Conservation (phyloP, 495 filamentous ascomycete genomes). For the Xanthoparmelia taractica region DNA sequence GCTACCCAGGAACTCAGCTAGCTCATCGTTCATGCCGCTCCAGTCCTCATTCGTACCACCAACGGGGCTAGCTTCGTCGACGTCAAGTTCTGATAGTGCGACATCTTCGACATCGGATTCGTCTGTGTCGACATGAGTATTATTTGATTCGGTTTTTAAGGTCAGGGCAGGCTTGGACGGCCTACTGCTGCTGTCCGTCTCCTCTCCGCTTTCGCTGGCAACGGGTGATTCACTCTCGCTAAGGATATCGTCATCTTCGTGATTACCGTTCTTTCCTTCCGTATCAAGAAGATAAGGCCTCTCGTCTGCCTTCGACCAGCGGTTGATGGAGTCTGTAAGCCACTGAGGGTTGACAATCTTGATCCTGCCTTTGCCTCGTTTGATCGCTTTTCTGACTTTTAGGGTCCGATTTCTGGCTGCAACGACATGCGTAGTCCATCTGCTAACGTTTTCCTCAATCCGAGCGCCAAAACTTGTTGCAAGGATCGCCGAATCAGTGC, state of each 20-base stretch:
- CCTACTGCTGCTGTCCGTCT: conserved; percentile 38
- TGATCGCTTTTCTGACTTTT: conserved; percentile 74
- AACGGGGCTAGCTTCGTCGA: conserved; percentile 46
- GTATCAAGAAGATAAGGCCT: conserved; percentile 60
- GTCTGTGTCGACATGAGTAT: conserved; percentile 4
- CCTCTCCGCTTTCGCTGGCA: conserved; percentile 34
- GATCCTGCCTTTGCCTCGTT: conserved; percentile 53
- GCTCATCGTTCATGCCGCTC: conserved; percentile 60
- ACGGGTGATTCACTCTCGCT: conserved; percentile 31
- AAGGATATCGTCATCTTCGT: conserved; percentile 33
- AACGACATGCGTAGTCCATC: conserved; percentile 59
- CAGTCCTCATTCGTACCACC: conserved; percentile 52
- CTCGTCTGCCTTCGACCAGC: conserved; percentile 71
- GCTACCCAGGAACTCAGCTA: conserved; percentile 68
- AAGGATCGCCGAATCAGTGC: conserved; percentile 76
- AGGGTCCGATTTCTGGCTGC: conserved; percentile 73
- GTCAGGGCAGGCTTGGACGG: conserved; percentile 32
- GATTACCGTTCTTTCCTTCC: conserved; percentile 38
- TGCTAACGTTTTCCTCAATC: conserved; percentile 52
- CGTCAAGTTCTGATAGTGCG: conserved; percentile 33
- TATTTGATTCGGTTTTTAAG: conserved; percentile 40
- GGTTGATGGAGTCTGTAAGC: conserved; percentile 71
- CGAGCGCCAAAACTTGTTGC: conserved; percentile 75
- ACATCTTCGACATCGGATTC: conserved; percentile 21
- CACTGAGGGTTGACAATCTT: conserved; percentile 87